phyloP scores from a whole-genome alignment of 1,139 yeast species.

The Oligophagozyma castellii region DNA sequence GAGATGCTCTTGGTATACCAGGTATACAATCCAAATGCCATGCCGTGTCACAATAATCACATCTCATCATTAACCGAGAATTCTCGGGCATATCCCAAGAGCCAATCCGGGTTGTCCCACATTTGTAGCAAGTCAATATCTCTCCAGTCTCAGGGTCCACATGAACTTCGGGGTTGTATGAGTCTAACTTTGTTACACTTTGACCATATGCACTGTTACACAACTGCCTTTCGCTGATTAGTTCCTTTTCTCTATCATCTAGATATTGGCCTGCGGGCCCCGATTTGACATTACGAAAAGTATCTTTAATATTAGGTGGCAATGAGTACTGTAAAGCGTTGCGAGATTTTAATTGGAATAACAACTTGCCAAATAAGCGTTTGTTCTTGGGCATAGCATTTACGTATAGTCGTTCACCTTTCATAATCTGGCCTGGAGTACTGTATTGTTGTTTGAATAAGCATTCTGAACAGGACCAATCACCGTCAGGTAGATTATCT shows the following conservation, averaged over 20 bases:
- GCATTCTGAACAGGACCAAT: conserved; percentile 83
- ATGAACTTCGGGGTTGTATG: conserved; percentile 45
- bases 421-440: conserved; percentile 11
- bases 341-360: conserved; percentile 41
- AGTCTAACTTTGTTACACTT: conserved; percentile 26
- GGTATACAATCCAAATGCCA: conserved; percentile 87
- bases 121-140: conserved; percentile 59
- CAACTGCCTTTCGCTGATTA: conserved; percentile 27
- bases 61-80: conserved; percentile 42
- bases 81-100: conserved; percentile 40
- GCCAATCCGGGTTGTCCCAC: conserved; percentile 35
- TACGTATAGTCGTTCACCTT: conserved; percentile 14
- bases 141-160: conserved; percentile 46
- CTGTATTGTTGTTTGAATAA: conserved; percentile 24
- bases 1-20: conserved; percentile 56
- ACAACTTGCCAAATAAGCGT: conserved; percentile 47
- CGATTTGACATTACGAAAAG: conserved; percentile 59
- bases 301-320: conserved; percentile 56
- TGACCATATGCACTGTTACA: conserved; percentile 31
- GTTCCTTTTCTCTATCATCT: conserved; percentile 38
- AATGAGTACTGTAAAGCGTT: conserved; percentile 66
- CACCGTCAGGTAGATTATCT: conserved; percentile 65
- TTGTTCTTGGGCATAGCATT: conserved; percentile 10
- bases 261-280: conserved; percentile 61
- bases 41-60: conserved; percentile 76